Base-by-base conservation (phyloP, 2,329 filamentous ascomycete genomes). In the Fusarium dlaminii region DNA sequence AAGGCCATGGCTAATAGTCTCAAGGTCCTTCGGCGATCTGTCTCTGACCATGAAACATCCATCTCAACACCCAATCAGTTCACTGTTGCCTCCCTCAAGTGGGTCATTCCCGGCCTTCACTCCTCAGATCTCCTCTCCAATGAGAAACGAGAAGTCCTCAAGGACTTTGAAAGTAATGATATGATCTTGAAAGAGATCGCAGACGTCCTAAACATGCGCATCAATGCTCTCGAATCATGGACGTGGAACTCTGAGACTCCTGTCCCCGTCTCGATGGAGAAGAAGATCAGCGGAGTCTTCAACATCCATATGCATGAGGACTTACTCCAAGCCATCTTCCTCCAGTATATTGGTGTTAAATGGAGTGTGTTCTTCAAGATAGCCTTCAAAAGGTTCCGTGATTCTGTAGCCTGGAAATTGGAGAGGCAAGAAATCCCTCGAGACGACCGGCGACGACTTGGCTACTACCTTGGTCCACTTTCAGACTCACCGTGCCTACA, bases 241-340 rank as follows among this genome's bases (percentile, higher is more conserved):
- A 80, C 82, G 0, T 89, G 87, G 87, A 79, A 68, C 36, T 66
- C 77, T 0, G 83, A 83, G 2, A 74, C 80, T 0, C 80, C 81
- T 8, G 82, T 88, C 1, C 77, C 78, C 0, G 76, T 87, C 1
- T 80, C 85, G 70, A 83, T 86, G 77, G 82, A 83, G 20, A 83
- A 85, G n/a, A 85, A 87, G 64, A 83, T 88, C 34, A 87, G 80
- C 20, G 86, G 86, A 1, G 79, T 84, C 30, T 88, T 86, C 73
- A 83, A 85, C 43, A 81, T 87, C n/a, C 82, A 83, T 66, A 87
- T 88, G 84, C 84, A 88, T 40, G 86, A 88, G 68, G 86, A 89
- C 37, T 81, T 87, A 1, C 81, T 88, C 4, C 85, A 88, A 60
- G 85, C 86, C 2, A 82, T 89, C 3, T 84, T 89, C n/a, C 77